These are phyloP conservation scores for Stipa capillata DNA, from an alignment of 176 grass and related monocot species.

Conservation along the genomic window DNA sequence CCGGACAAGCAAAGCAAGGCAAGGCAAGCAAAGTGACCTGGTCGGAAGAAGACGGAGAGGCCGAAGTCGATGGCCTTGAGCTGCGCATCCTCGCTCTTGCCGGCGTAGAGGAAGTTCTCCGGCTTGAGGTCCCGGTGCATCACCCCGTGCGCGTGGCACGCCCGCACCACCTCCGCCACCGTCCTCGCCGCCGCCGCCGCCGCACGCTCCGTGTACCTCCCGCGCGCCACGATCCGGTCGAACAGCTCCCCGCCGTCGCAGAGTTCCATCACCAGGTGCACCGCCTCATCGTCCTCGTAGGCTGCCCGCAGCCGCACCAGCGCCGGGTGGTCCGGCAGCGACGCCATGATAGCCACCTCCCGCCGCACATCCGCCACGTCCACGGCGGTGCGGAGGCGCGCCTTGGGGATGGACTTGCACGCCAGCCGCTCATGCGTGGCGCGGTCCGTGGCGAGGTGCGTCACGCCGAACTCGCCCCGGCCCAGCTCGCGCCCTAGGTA, in stretches of 20 bases:
- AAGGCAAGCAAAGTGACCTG: conserved; percentile 42
- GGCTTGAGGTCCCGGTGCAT: conserved; percentile 94
- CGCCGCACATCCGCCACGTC: conserved; percentile 70
- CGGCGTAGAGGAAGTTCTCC: conserved; percentile 78
- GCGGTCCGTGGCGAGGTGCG: conserved; percentile 55
- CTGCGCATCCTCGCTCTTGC: conserved; percentile 49
- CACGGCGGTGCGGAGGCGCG: conserved; percentile 44
- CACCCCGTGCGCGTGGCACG: conserved; percentile 67
- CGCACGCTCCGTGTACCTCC: conserved; percentile 69
- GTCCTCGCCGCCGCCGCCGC: conserved; percentile 30
- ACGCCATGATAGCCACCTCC: conserved; percentile 74
- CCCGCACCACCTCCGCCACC: conserved; percentile 55
- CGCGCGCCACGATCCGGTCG: conserved; percentile 65
- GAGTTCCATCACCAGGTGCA: conserved; percentile 83
- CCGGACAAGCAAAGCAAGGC: too few relatives aligned
- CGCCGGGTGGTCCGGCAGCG: conserved; percentile 55
- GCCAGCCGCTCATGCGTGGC: conserved; percentile 46
- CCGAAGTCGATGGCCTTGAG: conserved; percentile 88
- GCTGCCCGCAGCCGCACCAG: conserved; percentile 45
- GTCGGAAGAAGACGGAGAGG: conserved; percentile 77
- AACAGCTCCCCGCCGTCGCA: conserved; percentile 84
- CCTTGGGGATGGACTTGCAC: conserved; percentile 75
- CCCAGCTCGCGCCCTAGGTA: conserved; percentile 43
- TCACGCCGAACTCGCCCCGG: conserved; percentile 64
- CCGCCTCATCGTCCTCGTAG: conserved; percentile 61